Evolutionary conservation across 345 rosid genomes (phyloP).

Genomic region (Citrus maxima): DNA sequence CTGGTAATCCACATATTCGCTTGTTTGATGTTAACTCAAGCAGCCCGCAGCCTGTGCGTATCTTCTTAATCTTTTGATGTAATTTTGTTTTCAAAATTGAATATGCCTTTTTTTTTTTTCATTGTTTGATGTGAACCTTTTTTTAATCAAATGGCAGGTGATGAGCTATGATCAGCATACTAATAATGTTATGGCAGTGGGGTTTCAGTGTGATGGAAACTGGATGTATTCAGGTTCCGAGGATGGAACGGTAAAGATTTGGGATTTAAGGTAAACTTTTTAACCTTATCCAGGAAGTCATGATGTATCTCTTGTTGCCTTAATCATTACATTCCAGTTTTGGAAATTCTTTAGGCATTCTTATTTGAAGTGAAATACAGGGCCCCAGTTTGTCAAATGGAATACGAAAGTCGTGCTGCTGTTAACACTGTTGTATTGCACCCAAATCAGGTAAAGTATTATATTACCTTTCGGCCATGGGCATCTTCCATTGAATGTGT

Average conservation of each 20-base stretch:
- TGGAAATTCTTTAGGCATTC: conserved; percentile 7
- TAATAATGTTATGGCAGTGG: conserved; percentile 94
- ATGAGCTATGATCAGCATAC: conserved; percentile 94
- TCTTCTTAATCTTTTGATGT: neutral
- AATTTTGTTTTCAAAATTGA: neutral
- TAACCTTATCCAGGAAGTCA: neutral
- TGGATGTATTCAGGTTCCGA: conserved; percentile 99
- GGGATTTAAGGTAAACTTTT: conserved; percentile 78
- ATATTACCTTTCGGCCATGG: neutral
- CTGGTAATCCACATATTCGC: conserved; percentile 91
- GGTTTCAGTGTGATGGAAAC: conserved; percentile 95
- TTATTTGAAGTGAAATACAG: conserved; percentile 41
- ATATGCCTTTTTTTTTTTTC: neutral
- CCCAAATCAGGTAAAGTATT: conserved; percentile 78
- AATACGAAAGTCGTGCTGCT: conserved; percentile 94
- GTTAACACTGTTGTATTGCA: conserved; percentile 93
- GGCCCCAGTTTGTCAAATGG: conserved; percentile 96
- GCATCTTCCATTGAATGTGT: neutral
- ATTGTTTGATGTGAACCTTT: conserved; percentile 9
- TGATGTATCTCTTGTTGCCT: neutral
- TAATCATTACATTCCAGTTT: neutral
- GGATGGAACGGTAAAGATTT: conserved; percentile 93
- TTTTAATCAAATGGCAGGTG: conserved; percentile 40
- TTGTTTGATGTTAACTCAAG: conserved; percentile 78
- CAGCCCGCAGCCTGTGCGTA: conserved; percentile 71